Evolutionary conservation across 1,139 yeast genomes (phyloP).

Genomic region (Sugiyamaella sp.): DNA sequence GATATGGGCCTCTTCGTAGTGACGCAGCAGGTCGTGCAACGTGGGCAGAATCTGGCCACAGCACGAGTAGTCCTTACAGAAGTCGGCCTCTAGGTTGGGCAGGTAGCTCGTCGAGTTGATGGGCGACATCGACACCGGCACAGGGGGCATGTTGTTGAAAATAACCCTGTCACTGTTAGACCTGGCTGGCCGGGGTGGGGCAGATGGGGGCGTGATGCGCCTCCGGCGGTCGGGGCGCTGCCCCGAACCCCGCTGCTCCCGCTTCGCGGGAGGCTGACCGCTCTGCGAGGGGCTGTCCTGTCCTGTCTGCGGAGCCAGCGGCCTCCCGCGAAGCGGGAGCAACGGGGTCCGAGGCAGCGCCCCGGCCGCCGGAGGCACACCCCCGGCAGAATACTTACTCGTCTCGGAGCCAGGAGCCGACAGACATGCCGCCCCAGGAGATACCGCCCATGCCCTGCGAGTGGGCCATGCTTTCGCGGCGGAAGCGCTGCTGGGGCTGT

Average conservation of each 20-base stretch:
- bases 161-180: slow-evolving; percentile 32
- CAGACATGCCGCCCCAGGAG: slow-evolving; percentile 96
- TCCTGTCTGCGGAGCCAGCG: too few species aligned
- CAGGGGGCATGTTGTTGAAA: slow-evolving; percentile 35
- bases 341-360: background rate
- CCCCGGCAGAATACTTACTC: slow-evolving; percentile 56
- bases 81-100: slow-evolving; percentile 92
- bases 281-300: too few species aligned
- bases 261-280: background rate
- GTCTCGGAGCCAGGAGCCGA: slow-evolving; percentile 94
- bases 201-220: background rate
- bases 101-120: slow-evolving; percentile 69
- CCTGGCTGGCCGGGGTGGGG: background rate
- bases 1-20: slow-evolving; percentile 95
- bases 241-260: background rate
- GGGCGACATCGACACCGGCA: slow-evolving; percentile 49
- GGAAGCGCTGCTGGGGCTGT: slow-evolving; percentile 46
- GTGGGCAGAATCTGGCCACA: slow-evolving; percentile 94
- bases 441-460: slow-evolving; percentile 98
- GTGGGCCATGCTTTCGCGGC: slow-evolving; percentile 92
- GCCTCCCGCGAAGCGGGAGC: background rate
- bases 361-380: slow-evolving; percentile 2
- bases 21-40: slow-evolving; percentile 87
- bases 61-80: slow-evolving; percentile 94
- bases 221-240: slow-evolving; percentile 1